These are phyloP conservation scores for Paragyromitra xinjiangensis DNA, from an alignment of 495 filamentous ascomycete species.

Conservation along the genomic window DNA sequence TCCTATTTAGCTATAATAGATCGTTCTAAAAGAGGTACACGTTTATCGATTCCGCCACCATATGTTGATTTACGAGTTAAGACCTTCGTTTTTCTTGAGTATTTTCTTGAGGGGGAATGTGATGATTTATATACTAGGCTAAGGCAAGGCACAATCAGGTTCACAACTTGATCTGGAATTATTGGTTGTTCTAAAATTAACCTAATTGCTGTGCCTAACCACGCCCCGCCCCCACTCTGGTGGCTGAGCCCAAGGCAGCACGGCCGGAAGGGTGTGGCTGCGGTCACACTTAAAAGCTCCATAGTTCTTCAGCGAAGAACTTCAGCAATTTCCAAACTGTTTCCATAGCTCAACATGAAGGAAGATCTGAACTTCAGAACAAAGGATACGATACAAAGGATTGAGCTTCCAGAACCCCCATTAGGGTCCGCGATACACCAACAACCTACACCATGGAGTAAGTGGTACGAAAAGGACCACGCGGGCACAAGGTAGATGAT, in stretches of 20 bases:
- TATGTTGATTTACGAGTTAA: too few species aligned
- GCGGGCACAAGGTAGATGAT: not conserved
- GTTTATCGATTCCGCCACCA: too few species aligned
- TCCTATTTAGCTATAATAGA: too few species aligned
- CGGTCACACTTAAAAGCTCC: not conserved
- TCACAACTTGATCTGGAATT: not conserved
- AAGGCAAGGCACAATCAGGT: not conserved
- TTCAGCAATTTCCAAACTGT: not conserved
- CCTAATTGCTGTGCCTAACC: not conserved
- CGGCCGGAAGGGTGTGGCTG: not conserved
- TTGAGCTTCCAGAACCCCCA: not conserved
- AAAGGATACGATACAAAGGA: not conserved
- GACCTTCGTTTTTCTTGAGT: too few species aligned
- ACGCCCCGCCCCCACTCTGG: not conserved
- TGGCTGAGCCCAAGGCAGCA: not conserved
- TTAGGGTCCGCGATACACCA: not conserved
- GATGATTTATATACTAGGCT: not conserved
- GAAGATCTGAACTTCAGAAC: not conserved
- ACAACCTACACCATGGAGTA: not conserved
- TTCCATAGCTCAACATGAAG: not conserved
- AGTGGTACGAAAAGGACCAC: constrained; percentile 7
- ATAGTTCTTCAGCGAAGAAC: not conserved
- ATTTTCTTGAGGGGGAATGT: too few species aligned
- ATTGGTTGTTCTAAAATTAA: not conserved
- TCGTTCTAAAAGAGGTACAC: too few species aligned